These are phyloP conservation scores for Nitzschia sp. DNA, from an alignment of 108 stramenopile genomes.

Conservation along the genomic window DNA sequence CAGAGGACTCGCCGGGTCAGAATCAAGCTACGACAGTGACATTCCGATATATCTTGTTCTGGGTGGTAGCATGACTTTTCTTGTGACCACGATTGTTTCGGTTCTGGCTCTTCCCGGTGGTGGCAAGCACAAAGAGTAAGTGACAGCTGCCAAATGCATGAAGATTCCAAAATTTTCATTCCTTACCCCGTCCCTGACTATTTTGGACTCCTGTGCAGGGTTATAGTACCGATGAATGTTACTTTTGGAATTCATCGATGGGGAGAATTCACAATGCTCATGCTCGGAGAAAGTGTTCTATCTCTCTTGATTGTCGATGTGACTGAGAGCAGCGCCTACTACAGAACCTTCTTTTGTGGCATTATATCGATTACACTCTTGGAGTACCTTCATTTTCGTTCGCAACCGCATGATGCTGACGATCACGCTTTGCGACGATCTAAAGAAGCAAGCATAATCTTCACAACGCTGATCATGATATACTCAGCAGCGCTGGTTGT, in stretches of 20 bases:
- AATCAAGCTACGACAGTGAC: constrained; percentile 3
- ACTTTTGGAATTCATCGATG: constrained; percentile 69
- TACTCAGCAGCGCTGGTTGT: constrained; percentile 46
- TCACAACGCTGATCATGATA: constrained; percentile 25
- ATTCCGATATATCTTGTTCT: not conserved
- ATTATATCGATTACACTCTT: constrained; percentile 44
- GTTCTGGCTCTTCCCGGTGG: not conserved
- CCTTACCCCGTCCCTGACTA: not conserved
- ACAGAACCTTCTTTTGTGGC: constrained; percentile 48
- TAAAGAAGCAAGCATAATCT: constrained; percentile 24
- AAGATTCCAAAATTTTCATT: too few relatives aligned
- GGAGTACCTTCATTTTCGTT: constrained; percentile 51
- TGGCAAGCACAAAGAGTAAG: constrained; percentile 3
- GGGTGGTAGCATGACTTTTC: not conserved
- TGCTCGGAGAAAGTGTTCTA: constrained; percentile 70
- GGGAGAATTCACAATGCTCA: constrained; percentile 77
- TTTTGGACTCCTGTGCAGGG: constrained; percentile 5
- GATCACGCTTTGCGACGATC: constrained; percentile 49
- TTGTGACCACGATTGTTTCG: not conserved
- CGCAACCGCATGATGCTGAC: constrained; percentile 51
- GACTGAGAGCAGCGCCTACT: constrained; percentile 24
- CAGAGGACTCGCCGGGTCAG: not conserved
- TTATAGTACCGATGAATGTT: constrained; percentile 59
- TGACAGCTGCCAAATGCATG: not conserved
- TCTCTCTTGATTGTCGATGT: constrained; percentile 57